Base-by-base conservation (phyloP, 2,329 filamentous ascomycete species). In the Gnomoniopsis sp. region DNA sequence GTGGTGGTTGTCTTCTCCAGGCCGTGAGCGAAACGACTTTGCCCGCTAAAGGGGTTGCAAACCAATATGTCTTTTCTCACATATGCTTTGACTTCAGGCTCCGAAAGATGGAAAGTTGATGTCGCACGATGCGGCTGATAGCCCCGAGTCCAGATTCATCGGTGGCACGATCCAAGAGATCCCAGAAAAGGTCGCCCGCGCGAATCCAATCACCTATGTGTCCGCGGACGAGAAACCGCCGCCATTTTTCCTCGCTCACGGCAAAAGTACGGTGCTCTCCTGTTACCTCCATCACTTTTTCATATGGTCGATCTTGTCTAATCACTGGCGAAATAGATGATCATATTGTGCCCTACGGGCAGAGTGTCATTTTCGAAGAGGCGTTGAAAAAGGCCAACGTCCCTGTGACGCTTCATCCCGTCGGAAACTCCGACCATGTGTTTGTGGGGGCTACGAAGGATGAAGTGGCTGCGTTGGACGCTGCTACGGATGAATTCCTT, bases 171-270 rank as follows among this genome's bases (percentile, higher is more conserved):
- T 61, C 15, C 59, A 61, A 46, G 41, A 44, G 10, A 34, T 41
- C 2, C 59, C 59, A 22, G 56, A 61, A 17, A 61, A 61, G 49
- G 38, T 48, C 19, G 56, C 30, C 23, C 49, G 49, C 7, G 59
- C 59, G 22, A 61, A 61, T 19, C 59, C 59, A 7, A 53, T 61
- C 26, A 50, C 49, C 6, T 61, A 61, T 41, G 21, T 61, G 6
- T 61, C 57, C 11, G 34, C 36, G 7, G 56, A 26, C 26, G 51
- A 55, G 36, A 47, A 38, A 6, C 49, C 54, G 15, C 59, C 59
- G 21, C 59, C 59, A 0, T 61, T 61, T 19, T 61, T 61, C 44
- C 54, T 61, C 3, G 38, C 59, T 3, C 59, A 61, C 22, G 59
- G 56, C 3, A 50, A n/a, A 46, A 19, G 43, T 46, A 19, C 43